Percentiles rank a stretch among this genome's conserved stretches.
Conservation (phyloP, 1,284 basidiomycete species). For the Pyrrhoderma lamaoense region DNA sequence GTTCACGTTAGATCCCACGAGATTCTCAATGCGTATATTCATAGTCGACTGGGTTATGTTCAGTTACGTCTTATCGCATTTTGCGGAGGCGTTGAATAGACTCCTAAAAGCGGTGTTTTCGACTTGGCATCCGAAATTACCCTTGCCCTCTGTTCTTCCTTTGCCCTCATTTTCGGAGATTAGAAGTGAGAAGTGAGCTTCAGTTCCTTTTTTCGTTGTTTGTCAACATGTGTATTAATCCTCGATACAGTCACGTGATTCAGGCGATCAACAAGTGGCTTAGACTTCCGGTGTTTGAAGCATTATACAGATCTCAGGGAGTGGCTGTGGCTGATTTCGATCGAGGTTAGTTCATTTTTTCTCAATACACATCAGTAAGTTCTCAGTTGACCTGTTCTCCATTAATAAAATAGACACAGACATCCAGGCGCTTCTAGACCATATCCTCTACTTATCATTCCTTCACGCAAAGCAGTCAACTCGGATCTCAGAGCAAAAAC, state of each 20-base stretch:
- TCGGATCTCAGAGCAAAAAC: constrained; percentile 9
- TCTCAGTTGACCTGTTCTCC: constrained; percentile 4
- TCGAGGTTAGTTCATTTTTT: constrained; percentile 11
- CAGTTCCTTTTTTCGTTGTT: background rate
- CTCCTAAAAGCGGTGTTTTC: constrained; percentile 29
- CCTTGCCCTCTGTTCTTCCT: constrained; percentile 15
- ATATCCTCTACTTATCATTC: constrained; percentile 19
- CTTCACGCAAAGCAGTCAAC: constrained; percentile 15
- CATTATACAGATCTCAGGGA: background rate
- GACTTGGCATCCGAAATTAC: constrained; percentile 22
- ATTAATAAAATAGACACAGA: constrained; percentile 17
- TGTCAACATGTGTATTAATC: background rate
- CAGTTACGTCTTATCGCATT: constrained; percentile 37
- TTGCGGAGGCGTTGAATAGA: constrained; percentile 34
- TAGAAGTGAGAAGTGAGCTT: constrained; percentile 27
- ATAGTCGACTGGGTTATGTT: constrained; percentile 57
- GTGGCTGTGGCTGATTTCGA: constrained; percentile 1
- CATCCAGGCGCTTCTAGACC: constrained; percentile 15
- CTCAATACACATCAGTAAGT: constrained; percentile 5
- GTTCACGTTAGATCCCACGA: no score
- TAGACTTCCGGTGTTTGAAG: constrained; percentile 3
- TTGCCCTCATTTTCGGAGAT: constrained; percentile 15
- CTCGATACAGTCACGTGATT: background rate
- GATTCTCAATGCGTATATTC: no score
- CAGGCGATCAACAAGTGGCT: constrained; percentile 5